Evolutionary conservation across 176 grass and related monocot genomes (phyloP).

Genomic region (Zoysia japonica): DNA sequence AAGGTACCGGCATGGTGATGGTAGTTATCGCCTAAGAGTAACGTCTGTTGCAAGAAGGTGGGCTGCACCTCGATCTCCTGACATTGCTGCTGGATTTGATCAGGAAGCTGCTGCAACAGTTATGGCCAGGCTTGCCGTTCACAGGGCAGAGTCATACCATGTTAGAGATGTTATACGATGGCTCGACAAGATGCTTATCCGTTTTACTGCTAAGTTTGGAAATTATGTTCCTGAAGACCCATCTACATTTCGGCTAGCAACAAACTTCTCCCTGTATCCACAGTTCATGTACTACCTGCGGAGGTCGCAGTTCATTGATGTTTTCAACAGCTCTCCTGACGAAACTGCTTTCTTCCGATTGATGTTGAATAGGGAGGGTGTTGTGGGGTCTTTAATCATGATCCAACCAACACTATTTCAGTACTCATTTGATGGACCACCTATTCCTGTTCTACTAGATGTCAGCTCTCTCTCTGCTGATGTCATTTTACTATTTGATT

Average conservation of each 20-base stretch:
- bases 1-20: slow-evolving; percentile 76
- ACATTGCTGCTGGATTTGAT: slow-evolving; percentile 85
- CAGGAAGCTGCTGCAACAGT: slow-evolving; percentile 93
- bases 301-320: slow-evolving; percentile 98
- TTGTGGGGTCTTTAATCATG: slow-evolving; percentile 89
- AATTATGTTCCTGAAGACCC: slow-evolving; percentile 94
- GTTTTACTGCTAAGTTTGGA: slow-evolving; percentile 96
- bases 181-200: slow-evolving; percentile 99
- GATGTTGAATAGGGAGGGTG: slow-evolving; percentile 97
- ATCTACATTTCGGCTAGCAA: slow-evolving; percentile 84
- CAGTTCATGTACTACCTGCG: slow-evolving; percentile 97
- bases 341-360: slow-evolving; percentile 94
- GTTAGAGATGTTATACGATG: slow-evolving; percentile 91
- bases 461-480: slow-evolving; percentile 89
- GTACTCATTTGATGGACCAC: slow-evolving; percentile 97
- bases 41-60: slow-evolving; percentile 95
- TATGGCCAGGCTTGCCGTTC: slow-evolving; percentile 85
- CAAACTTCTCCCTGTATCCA: slow-evolving; percentile 89
- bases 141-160: slow-evolving; percentile 82
- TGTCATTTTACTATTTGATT: slow-evolving; percentile 98
- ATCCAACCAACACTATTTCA: slow-evolving; percentile 96
- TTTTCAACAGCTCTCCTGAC: slow-evolving; percentile 93
- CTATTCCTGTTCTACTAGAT: slow-evolving; percentile 93
- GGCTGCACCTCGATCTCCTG: slow-evolving; percentile 71
- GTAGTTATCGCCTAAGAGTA: slow-evolving; percentile 76